Conservation (phyloP, 202 grass and related monocot genomes). For the Carex arenaria region DNA sequence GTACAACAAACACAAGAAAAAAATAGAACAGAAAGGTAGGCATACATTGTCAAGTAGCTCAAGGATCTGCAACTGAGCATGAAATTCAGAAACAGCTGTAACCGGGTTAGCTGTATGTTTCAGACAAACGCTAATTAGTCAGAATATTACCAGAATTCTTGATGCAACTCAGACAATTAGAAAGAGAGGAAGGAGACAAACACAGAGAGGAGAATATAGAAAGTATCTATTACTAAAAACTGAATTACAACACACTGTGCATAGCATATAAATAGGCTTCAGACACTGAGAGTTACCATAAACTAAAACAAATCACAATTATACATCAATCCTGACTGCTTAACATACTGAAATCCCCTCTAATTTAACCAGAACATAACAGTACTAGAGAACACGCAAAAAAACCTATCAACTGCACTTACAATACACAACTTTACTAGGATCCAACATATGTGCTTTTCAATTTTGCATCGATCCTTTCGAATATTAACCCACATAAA, state of each 20-base stretch:
- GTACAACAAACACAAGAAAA: neutral
- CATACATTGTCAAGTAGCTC: slow-evolving; percentile 97
- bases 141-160: neutral
- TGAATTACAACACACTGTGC: neutral
- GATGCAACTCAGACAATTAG: neutral
- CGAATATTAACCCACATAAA: neutral
- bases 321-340: neutral
- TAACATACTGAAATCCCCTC: neutral
- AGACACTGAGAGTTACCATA: neutral
- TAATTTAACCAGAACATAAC: neutral
- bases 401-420: neutral
- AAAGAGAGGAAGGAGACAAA: neutral
- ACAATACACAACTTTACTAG: neutral
- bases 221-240: neutral
- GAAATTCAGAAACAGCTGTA: slow-evolving; percentile 67
- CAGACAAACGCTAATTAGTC: neutral
- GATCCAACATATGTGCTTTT: neutral
- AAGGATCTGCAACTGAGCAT: slow-evolving; percentile 96
- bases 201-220: neutral
- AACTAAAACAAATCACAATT: neutral
- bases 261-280: neutral
- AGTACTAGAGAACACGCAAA: neutral
- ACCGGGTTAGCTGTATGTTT: slow-evolving; percentile 63
- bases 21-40: slow-evolving; percentile 4
- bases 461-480: neutral